These are phyloP conservation scores for Raddia guianensis DNA, from an alignment of 176 grass and related monocot species.

Conservation along the genomic window DNA sequence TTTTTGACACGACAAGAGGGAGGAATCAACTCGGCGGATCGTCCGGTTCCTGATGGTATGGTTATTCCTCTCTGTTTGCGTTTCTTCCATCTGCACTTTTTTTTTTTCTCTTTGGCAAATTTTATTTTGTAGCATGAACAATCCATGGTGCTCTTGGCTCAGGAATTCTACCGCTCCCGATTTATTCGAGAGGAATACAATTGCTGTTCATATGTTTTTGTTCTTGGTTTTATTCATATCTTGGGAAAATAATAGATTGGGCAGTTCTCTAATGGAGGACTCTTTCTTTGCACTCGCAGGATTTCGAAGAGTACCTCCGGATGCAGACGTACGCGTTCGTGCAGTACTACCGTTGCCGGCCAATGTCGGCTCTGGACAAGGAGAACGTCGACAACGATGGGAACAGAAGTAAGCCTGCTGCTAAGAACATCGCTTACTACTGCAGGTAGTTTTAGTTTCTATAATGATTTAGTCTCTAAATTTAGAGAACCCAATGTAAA, in stretches of 20 bases:
- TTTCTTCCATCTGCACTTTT: no score
- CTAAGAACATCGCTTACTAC: no score
- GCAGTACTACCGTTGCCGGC: conserved; percentile 37
- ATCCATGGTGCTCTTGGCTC: neutral
- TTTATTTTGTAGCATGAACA: neutral
- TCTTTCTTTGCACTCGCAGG: neutral
- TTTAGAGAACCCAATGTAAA: no score
- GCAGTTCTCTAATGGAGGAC: neutral
- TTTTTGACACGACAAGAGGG: neutral
- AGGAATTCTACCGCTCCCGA: neutral
- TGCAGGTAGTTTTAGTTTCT: no score
- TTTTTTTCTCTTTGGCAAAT: neutral
- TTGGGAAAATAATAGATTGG: neutral
- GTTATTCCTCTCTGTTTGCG: no score
- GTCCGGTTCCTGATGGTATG: conserved; percentile 8
- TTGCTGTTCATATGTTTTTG: neutral
- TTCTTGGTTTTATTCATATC: neutral
- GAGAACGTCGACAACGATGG: neutral
- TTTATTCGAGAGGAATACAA: neutral
- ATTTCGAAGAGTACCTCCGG: conserved; percentile 30
- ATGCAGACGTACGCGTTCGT: neutral
- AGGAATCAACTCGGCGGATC: neutral
- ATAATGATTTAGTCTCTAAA: no score
- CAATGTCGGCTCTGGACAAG: neutral
- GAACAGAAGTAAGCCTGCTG: neutral